Evolutionary conservation across 164 flowering plant species (phyloP).

Genomic region (Dillenia suffruticosa): DNA sequence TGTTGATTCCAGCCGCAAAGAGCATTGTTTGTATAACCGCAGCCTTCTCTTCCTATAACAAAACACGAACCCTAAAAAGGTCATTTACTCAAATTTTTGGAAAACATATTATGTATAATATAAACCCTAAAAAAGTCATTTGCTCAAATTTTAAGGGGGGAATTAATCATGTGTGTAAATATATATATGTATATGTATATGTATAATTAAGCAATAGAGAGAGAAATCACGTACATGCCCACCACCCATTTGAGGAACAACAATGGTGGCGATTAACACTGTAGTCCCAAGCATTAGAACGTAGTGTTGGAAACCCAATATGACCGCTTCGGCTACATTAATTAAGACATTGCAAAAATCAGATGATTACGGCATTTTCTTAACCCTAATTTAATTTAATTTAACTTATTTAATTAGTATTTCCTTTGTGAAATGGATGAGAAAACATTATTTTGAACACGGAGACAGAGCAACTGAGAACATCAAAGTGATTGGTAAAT

Average conservation of each 20-base stretch:
- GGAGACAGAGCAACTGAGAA: neutral
- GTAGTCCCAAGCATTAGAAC: slow-evolving; percentile 66
- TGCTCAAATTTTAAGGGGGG: too few relatives aligned
- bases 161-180: slow-evolving; percentile 10
- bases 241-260: slow-evolving; percentile 75
- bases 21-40: slow-evolving; percentile 55
- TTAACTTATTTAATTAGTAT: too few relatives aligned
- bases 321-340: slow-evolving; percentile 47
- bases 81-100: too few relatives aligned
- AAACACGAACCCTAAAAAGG: too few relatives aligned
- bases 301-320: slow-evolving; percentile 68
- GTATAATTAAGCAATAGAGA: neutral
- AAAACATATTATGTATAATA: too few relatives aligned
- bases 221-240: slow-evolving; percentile 36
- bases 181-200: neutral
- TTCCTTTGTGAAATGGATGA: neutral
- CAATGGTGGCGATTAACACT: slow-evolving; percentile 41
- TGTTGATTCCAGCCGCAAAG: slow-evolving; percentile 68
- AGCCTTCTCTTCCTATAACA: slow-evolving; percentile 45
- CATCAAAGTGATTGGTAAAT: neutral
- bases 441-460: neutral
- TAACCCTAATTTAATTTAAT: neutral
- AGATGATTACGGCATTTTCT: neutral
- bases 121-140: too few relatives aligned
- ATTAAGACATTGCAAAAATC: neutral